Base-by-base conservation (phyloP, 306 rosid species). In the Spatholobus suberectus region DNA sequence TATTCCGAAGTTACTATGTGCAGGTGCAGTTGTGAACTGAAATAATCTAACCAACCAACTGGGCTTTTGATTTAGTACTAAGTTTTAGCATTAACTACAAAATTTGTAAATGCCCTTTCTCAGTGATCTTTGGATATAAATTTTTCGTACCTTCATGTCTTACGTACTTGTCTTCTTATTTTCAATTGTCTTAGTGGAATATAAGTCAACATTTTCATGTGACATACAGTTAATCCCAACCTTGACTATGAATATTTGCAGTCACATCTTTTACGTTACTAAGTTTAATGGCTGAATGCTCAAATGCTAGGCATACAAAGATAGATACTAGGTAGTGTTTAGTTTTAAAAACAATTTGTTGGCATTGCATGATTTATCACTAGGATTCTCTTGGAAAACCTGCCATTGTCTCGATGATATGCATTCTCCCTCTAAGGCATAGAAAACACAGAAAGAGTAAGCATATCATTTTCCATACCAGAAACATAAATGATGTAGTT, bases 251-350 rank as follows among this genome's bases (percentile, higher is more conserved):
- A 75, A 75, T 55, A 46, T 69, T 35, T 76, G 78, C 62, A 9
- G 57, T 35, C 78, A 76, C 57, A 2, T 70, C 67, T 44, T 76
- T 74, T 29, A 43, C 8, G 4, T 83, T 70, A 70, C 73, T 34
- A 34, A 57, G 59, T 49, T 77, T 67, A 37, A 58, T 57, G 78
- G 82, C 46, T 37, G 82, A 77, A 75, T 65, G 27, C 77, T 82
- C 55, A 68, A 69, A 70, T 77, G 72, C 55, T 76, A 43, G 57
- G 67, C 77, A 52, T 67, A 49, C 77, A 82, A 75, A 41, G 70
- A 38, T 66, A 51, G 71, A 71, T 51, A 17, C 23, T 15, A 6
- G 7, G 2, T 34, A 73, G 20, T 12, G 20, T 74, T 57, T 73
- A 73, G 57, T 73, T 63, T 20, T 14, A 40, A 51, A 74, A 63